These are phyloP conservation scores for Pterulicium gracile DNA, from an alignment of 1,284 basidiomycete species.

Conservation along the genomic window DNA sequence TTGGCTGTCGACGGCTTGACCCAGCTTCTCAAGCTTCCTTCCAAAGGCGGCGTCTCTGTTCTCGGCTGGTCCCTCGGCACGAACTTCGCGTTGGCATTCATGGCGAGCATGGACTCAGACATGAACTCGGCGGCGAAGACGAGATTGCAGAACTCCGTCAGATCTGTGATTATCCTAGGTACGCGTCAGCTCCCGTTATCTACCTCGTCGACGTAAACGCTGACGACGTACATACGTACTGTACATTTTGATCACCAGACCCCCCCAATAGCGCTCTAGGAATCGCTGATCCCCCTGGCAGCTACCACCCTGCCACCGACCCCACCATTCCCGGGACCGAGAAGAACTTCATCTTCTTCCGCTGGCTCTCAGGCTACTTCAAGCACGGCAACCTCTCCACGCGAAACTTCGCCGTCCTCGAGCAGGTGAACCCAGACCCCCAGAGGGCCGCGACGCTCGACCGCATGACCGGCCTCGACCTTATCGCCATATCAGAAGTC, in stretches of 20 bases:
- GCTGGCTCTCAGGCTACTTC: slow-evolving; percentile 15
- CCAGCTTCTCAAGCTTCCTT: slow-evolving; percentile 9
- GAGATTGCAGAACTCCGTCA: not conserved
- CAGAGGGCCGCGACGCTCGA: not conserved
- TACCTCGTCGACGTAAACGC: too few species aligned
- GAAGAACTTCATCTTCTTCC: slow-evolving; percentile 10
- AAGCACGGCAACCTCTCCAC: not conserved
- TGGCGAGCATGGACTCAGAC: not conserved
- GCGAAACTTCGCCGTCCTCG: not conserved
- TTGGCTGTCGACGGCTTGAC: slow-evolving; percentile 14
- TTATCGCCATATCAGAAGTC: not conserved
- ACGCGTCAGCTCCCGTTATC: not conserved
- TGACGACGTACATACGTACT: not conserved
- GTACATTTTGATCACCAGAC: not conserved
- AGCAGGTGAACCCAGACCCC: not conserved
- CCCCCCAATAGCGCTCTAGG: not conserved
- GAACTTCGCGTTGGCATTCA: slow-evolving; percentile 4
- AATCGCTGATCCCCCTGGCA: not conserved
- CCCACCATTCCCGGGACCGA: slow-evolving; percentile 9
- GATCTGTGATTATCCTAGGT: not conserved
- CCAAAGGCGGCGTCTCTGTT: not conserved
- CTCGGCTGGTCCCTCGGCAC: slow-evolving; percentile 2
- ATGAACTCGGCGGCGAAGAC: not conserved
- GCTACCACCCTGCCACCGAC: slow-evolving; percentile 14
- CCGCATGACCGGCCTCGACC: not conserved